These are phyloP conservation scores for Trichoderma breve DNA, from an alignment of 2,329 filamentous ascomycete species.

Conservation along the genomic window DNA sequence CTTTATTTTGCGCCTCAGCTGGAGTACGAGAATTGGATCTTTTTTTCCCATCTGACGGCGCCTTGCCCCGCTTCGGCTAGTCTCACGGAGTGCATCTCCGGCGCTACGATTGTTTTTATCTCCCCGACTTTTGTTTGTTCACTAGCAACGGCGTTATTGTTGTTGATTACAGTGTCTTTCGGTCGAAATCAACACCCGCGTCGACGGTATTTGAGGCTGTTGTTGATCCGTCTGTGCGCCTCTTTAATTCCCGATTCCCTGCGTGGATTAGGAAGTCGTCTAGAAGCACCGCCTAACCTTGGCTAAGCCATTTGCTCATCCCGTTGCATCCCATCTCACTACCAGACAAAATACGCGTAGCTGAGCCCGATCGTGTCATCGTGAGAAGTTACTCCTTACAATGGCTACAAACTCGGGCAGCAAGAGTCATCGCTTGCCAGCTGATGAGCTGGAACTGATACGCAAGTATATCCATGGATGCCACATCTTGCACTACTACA, in stretches of 20 bases:
- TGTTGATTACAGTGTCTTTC: background rate
- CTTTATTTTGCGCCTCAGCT: background rate
- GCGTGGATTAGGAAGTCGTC: background rate
- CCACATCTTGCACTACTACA: slow-evolving; percentile 10
- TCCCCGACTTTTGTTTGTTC: background rate
- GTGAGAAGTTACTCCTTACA: background rate
- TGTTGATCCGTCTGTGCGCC: background rate
- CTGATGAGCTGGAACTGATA: background rate
- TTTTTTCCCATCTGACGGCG: background rate
- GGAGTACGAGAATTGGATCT: background rate
- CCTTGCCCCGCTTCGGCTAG: background rate
- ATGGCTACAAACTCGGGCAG: background rate
- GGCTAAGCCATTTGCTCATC: background rate
- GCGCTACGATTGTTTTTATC: background rate
- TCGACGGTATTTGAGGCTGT: background rate
- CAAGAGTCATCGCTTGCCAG: background rate
- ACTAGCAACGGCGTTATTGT: background rate
- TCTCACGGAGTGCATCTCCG: background rate
- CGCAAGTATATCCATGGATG: slow-evolving; percentile 14
- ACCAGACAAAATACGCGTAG: background rate
- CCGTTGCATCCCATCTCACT: background rate
- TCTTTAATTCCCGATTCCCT: background rate
- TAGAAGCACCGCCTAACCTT: background rate
- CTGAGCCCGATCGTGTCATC: background rate
- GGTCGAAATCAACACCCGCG: background rate